Conservation (phyloP, 768 basidiomycete genomes). For the Rhodosporidiobolus odoratus region DNA sequence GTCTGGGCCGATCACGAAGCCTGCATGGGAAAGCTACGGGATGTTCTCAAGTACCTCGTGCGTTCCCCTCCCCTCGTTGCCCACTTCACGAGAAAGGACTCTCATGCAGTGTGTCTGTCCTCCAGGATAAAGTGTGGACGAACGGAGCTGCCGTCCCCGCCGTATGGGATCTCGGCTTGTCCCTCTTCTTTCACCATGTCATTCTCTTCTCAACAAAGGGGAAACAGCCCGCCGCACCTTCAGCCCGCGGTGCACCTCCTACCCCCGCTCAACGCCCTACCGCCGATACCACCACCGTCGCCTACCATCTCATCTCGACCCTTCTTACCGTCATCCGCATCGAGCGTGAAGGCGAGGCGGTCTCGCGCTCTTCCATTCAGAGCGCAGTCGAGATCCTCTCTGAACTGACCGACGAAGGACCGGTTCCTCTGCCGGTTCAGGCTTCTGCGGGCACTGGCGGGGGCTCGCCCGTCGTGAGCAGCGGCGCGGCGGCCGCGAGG, state of each 20-base stretch:
- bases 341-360: conserved; percentile 83
- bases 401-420: conserved; percentile 34
- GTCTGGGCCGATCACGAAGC: conserved; percentile 93
- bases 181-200: conserved; percentile 78
- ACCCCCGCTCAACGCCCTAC: conserved; percentile 31
- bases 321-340: conserved; percentile 79
- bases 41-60: conserved; percentile 95
- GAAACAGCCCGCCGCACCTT: background rate
- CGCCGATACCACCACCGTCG: conserved; percentile 60
- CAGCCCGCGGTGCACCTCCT: background rate
- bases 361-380: conserved; percentile 49
- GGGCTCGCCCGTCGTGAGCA: conserved; percentile 25
- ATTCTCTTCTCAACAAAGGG: conserved; percentile 33
- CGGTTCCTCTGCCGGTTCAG: conserved; percentile 24
- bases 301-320: conserved; percentile 72
- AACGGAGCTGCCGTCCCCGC: conserved; percentile 66
- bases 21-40: conserved; percentile 79
- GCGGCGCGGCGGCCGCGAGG: conserved; percentile 18
- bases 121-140: conserved; percentile 84
- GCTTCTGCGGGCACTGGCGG: conserved; percentile 16
- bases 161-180: conserved; percentile 73
- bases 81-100: rapidly evolving
- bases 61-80: conserved; percentile 36
- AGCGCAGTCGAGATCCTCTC: conserved; percentile 35
- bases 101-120: background rate